Percentiles rank a stretch among this genome's conserved stretches.
Evolutionary conservation across 2,329 filamentous ascomycete species (phyloP).

Genomic region (Monascus ruber): DNA sequence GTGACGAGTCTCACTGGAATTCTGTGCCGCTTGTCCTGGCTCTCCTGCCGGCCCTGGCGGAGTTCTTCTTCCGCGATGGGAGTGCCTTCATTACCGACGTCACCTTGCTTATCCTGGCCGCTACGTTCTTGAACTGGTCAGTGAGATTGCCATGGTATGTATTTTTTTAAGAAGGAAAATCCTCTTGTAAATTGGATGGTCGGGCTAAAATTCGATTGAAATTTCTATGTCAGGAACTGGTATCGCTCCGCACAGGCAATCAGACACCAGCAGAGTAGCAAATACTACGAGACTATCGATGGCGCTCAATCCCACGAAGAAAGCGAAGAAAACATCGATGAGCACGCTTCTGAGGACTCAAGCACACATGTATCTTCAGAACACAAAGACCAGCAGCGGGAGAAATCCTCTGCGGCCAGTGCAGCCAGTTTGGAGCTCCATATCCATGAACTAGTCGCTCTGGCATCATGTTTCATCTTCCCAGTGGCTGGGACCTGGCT

Average conservation of each 20-base stretch:
- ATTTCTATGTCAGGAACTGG: constrained; percentile 47
- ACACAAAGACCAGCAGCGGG: constrained; percentile 1
- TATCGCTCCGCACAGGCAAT: constrained; percentile 60
- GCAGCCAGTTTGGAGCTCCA: constrained; percentile 54
- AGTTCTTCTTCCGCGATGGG: constrained; percentile 74
- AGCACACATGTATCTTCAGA: constrained; percentile 4
- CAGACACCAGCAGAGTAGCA: constrained; percentile 33
- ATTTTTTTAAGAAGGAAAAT: background rate
- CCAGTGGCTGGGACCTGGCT: constrained; percentile 73
- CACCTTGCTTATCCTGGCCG: constrained; percentile 66
- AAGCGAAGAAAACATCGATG: constrained; percentile 17
- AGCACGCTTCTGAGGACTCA: constrained; percentile 6
- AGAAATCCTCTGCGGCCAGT: constrained; percentile 12
- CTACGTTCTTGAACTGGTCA: constrained; percentile 85
- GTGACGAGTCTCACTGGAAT: constrained; percentile 60
- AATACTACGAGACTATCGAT: constrained; percentile 7
- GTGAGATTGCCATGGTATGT: constrained; percentile 77
- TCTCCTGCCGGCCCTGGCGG: constrained; percentile 73
- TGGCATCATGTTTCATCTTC: constrained; percentile 66
- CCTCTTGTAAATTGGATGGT: background rate
- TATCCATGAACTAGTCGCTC: constrained; percentile 60
- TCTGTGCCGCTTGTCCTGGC: constrained; percentile 74
- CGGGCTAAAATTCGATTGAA: constrained; percentile 1
- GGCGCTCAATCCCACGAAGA: constrained; percentile 5
- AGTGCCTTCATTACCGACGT: constrained; percentile 74